phyloP scores from a whole-genome alignment of 495 filamentous ascomycete species.

The Xylaria flabelliformis region DNA sequence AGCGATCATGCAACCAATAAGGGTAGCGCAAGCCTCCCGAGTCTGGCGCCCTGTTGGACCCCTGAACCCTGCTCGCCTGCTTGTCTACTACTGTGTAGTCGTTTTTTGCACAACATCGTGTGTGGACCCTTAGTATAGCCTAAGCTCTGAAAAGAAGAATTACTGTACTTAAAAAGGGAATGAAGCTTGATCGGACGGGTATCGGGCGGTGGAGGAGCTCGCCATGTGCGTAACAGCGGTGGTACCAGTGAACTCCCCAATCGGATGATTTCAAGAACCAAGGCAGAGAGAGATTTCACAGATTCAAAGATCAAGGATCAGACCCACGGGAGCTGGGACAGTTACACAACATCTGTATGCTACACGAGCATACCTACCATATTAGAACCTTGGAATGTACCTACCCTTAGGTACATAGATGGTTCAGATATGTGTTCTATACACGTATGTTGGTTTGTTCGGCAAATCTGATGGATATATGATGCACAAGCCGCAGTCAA shows the following conservation, averaged over 20 bases:
- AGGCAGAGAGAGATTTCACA: not conserved
- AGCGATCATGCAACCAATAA: constrained; percentile 10
- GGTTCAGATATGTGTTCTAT: no score
- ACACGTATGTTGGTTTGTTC: no score
- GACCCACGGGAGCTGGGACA: not conserved
- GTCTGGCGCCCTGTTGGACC: constrained; percentile 15
- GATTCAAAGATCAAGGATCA: not conserved
- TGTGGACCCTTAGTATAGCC: not conserved
- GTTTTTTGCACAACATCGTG: not conserved
- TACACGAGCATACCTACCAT: not conserved
- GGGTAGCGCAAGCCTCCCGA: constrained; percentile 15
- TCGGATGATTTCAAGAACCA: not conserved
- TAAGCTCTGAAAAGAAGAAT: not conserved
- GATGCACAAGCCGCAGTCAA: no score
- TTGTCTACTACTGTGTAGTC: not conserved
- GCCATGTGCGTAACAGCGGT: not conserved
- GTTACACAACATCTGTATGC: not conserved
- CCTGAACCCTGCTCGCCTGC: constrained; percentile 14
- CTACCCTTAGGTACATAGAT: not conserved
- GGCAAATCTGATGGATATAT: no score
- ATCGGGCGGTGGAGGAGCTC: not conserved
- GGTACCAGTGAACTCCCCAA: not conserved
- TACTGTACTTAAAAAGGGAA: not conserved
- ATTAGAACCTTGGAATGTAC: not conserved
- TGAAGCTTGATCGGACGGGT: not conserved